Conservation (phyloP, 495 filamentous ascomycete genomes). For the Cladorrhinum samala region DNA sequence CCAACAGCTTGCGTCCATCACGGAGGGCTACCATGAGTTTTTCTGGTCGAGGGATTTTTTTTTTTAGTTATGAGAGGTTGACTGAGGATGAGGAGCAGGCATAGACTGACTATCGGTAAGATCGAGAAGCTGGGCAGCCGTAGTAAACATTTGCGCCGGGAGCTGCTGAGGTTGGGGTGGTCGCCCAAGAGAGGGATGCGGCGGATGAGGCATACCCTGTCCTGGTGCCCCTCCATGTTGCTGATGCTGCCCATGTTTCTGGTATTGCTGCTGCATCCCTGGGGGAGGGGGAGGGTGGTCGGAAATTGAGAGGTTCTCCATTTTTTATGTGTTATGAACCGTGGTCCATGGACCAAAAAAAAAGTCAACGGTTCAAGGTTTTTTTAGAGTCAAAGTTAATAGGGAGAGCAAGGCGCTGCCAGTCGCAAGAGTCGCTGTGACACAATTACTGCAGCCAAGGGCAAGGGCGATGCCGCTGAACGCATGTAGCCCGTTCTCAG, state of each 20-base stretch:
- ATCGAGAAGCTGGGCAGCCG: conserved; percentile 88
- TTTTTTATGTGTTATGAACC: conserved; percentile 6
- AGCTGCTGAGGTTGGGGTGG: conserved; percentile 51
- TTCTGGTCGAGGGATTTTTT: conserved; percentile 48
- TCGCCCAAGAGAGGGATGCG: conserved; percentile 26
- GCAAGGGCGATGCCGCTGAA: background rate
- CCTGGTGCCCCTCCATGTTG: background rate
- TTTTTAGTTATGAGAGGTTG: conserved; percentile 7
- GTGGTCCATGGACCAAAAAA: conserved; percentile 7
- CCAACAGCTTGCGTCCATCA: conserved; percentile 88
- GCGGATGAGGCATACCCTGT: conserved; percentile 20
- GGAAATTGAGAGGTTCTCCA: conserved; percentile 17
- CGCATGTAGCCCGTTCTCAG: background rate
- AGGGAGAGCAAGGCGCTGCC: too few species aligned
- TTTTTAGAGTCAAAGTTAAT: too few species aligned
- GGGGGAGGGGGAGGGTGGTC: conserved; percentile 5
- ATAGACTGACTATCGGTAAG: conserved; percentile 81
- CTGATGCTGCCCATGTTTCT: conserved; percentile 1
- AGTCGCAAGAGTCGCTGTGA: too few species aligned
- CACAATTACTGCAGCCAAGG: background rate
- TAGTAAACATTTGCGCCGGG: conserved; percentile 94
- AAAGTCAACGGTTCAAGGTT: too few species aligned
- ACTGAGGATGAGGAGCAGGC: background rate
- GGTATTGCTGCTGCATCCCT: conserved; percentile 1
- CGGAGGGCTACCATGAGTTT: conserved; percentile 86